Base-by-base conservation (phyloP, 306 rosid species). In the Glycyrrhiza uralensis region DNA sequence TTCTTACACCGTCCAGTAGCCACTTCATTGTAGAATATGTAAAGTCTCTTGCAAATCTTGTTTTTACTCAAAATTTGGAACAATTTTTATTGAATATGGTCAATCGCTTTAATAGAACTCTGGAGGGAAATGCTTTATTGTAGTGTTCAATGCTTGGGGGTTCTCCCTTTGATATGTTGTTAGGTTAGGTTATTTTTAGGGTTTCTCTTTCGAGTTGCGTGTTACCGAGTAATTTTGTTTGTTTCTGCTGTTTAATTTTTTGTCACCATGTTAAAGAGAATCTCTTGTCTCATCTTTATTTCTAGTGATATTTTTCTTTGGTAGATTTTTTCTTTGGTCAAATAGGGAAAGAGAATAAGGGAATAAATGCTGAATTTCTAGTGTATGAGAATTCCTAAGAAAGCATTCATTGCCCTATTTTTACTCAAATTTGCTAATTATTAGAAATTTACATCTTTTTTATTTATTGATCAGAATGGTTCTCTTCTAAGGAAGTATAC, bases 401-500 rank as follows among this genome's bases (percentile, higher is more conserved):
- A 18, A 23, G 13, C 13, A 23, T 65, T 22, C 33, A 33, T 56
- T 15, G 44, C 45, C 5, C 14, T 63, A 3, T 17, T 35, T 15
- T 14, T 3, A 8, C 18, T 38, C 28, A 13, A 11, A 20, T 13
- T 50, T 29, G 32, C 35, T 69, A 20, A 23, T 15, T 11, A 33
- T 66, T 26, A 19, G 28, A 66, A 51, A 17, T 79, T 83, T 15
- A 83, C 46, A 3, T 22, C 6, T 81, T 49, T 82, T 28, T 66
- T 59, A 7, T 66, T 45, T 66, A 13, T 79, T 56, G 42, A 32
- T 71, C 88, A 94, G 97, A 89, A 94, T 82, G 96, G 97, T 76
- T 84, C 82, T 75, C 90, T 94, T 26, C 87, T 94, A 86, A 79
- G 88, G 79, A 94, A 85, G 74, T 94, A 86, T 62, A 80, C 89